phyloP scores from a whole-genome alignment of 352 stramenopile species.

The Phytophthora ramorum region DNA sequence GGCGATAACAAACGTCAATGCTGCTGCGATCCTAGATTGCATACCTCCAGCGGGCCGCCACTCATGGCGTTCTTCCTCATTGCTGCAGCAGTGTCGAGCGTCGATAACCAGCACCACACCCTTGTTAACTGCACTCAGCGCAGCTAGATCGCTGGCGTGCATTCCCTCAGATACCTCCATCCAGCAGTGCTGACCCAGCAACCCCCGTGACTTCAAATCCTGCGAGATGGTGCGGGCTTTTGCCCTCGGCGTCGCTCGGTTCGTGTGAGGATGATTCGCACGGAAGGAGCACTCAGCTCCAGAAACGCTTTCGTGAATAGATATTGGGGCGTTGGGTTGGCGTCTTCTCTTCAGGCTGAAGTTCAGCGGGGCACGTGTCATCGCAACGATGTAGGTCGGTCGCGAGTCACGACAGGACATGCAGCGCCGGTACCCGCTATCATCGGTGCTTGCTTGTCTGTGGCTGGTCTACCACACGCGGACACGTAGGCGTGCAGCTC shows the following conservation, averaged over 20 bases:
- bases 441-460: constrained; percentile 8
- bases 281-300: background rate
- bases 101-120: background rate
- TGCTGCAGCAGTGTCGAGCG: background rate
- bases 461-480: constrained; percentile 14
- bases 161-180: too few relatives aligned
- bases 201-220: constrained; percentile 19
- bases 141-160: too few relatives aligned
- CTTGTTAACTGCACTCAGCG: background rate
- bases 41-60: background rate
- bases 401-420: background rate
- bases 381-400: background rate
- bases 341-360: background rate
- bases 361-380: background rate
- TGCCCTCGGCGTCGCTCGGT: constrained; percentile 10
- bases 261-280: constrained; percentile 11
- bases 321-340: background rate
- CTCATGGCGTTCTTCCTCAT: background rate
- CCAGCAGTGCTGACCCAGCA: too few relatives aligned
- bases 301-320: background rate
- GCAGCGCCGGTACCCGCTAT: constrained; percentile 4
- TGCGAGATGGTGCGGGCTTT: constrained; percentile 22
- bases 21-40: background rate
- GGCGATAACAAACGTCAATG: too few relatives aligned
- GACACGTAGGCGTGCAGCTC: constrained; percentile 16